Base-by-base conservation (phyloP, 306 rosid genomes). In the Lotus japonicus region DNA sequence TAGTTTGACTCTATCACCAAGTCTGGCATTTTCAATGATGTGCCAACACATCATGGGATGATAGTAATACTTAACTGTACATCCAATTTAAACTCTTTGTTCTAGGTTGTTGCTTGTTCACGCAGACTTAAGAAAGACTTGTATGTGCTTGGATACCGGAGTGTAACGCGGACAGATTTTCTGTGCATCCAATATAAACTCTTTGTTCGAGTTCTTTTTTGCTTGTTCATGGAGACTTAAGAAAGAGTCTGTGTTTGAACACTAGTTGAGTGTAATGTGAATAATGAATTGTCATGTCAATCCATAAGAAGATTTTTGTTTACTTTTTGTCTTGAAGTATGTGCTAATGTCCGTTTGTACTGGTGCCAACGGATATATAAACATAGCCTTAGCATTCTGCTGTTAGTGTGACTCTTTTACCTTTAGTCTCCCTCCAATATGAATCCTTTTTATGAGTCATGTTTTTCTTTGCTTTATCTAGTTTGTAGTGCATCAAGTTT, bases 401-500 rank as follows among this genome's bases (percentile, higher is more conserved):
- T 7, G 46, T 36, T 51, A 49, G 74, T 26, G 64, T 9, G 26
- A 46, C 41, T 28, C 15, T 17, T 39, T 58, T 9, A 38, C 38
- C 19, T 39, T 12, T 50, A 31, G 3, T 10, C 33, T 39, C 5
- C 4, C 31, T 1, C 11, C 11, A 60, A 60, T 11, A 61, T 38
- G 52, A 19, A 13, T 38, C 48, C 19, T 6, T 64, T 54, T 43
- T 59, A 45, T 46, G 49, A 53, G 21, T 38, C 33, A 42, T 23
- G 0, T n/a, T 55, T 52, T 44, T 67, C 7, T 55, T 36, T 36
- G 54, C 23, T 45, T 14, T 36, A 8, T 62, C 64, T 55, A 62
- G 56, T 48, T 48, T 39, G 53, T 41, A 39, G 28, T 63, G 69
- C 33, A 73, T 70, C 46, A 38, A 16, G 46, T 43, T 60, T 66